Evolutionary conservation across 176 grass and related monocot species (phyloP).

Genomic region (Bonia amplexicaulis): DNA sequence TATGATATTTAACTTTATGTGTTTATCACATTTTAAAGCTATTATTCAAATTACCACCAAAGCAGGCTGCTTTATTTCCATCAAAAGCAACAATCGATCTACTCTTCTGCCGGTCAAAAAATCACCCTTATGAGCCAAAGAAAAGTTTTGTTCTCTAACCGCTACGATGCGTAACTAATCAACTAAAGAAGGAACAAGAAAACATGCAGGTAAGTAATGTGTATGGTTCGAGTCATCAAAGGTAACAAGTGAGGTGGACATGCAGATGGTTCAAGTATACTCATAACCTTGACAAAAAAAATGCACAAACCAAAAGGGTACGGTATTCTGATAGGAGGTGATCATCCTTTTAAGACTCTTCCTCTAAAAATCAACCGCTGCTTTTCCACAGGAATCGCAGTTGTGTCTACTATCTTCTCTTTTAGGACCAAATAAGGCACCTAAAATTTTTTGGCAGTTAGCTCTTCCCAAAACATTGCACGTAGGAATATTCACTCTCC

Average conservation of each 20-base stretch:
- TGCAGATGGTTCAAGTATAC: background rate
- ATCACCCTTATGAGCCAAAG: background rate
- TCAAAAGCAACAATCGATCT: background rate
- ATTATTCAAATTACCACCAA: background rate
- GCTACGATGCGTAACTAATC: background rate
- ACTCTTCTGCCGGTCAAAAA: background rate
- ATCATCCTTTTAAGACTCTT: conserved; percentile 80
- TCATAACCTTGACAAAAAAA: background rate
- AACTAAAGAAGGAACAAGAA: background rate
- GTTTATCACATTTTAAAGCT: background rate
- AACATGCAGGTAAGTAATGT: background rate
- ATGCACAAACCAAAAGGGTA: conserved; percentile 51
- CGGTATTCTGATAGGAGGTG: conserved; percentile 81
- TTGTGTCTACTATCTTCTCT: conserved; percentile 56
- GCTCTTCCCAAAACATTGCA: background rate
- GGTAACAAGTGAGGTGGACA: background rate
- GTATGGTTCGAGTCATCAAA: background rate
- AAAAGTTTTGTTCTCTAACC: background rate
- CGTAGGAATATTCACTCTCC: background rate
- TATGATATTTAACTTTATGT: background rate
- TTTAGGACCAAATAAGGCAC: conserved; percentile 57
- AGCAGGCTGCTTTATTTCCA: background rate
- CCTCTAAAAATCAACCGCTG: conserved; percentile 89
- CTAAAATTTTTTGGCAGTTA: conserved; percentile 35
- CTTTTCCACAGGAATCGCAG: conserved; percentile 66